Percentiles rank a stretch among this genome's conserved stretches.
These are phyloP conservation scores for Borealophlyctis nickersoniae DNA, from an alignment of 192 early-diverging fungal genomes.

Conservation along the genomic window DNA sequence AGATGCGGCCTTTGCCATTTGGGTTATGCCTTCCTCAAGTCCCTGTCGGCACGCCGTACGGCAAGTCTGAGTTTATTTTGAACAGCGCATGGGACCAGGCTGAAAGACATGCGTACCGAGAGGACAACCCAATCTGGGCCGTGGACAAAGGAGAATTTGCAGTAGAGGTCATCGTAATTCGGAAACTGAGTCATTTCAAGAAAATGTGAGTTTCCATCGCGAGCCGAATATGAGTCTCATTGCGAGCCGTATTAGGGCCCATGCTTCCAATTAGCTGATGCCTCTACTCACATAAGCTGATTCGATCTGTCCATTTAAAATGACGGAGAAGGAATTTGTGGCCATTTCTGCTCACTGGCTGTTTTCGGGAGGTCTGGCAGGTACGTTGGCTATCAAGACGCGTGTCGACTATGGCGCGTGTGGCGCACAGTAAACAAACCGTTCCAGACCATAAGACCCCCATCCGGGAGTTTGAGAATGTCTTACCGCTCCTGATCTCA, in stretches of 20 bases:
- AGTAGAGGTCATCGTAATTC: slow-evolving; percentile 54
- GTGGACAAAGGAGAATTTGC: slow-evolving; percentile 57
- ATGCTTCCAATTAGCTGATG: neutral
- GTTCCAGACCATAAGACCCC: too few relatives aligned
- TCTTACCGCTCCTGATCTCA: too few relatives aligned
- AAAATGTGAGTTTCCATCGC: slow-evolving; percentile 3
- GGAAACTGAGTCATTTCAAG: slow-evolving; percentile 44
- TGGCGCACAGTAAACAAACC: too few relatives aligned
- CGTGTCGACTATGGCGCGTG: too few relatives aligned
- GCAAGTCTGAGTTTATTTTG: too few relatives aligned
- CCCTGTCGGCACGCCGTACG: too few relatives aligned
- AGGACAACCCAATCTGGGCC: slow-evolving; percentile 56
- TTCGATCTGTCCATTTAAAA: slow-evolving; percentile 54
- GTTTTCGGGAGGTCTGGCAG: too few relatives aligned
- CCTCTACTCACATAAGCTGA: slow-evolving; percentile 43
- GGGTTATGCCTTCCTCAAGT: slow-evolving; percentile 59
- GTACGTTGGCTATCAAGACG: too few relatives aligned
- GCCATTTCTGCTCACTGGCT: too few relatives aligned
- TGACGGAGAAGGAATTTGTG: slow-evolving; percentile 45
- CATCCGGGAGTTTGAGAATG: too few relatives aligned
- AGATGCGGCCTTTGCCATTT: slow-evolving; percentile 32
- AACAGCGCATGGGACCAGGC: slow-evolving; percentile 6
- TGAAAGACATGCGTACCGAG: slow-evolving; percentile 23
- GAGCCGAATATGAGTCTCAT: neutral
- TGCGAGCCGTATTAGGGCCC: neutral